Base-by-base conservation (phyloP, 352 stramenopile species). In the Phytopythium ostracodes region DNA sequence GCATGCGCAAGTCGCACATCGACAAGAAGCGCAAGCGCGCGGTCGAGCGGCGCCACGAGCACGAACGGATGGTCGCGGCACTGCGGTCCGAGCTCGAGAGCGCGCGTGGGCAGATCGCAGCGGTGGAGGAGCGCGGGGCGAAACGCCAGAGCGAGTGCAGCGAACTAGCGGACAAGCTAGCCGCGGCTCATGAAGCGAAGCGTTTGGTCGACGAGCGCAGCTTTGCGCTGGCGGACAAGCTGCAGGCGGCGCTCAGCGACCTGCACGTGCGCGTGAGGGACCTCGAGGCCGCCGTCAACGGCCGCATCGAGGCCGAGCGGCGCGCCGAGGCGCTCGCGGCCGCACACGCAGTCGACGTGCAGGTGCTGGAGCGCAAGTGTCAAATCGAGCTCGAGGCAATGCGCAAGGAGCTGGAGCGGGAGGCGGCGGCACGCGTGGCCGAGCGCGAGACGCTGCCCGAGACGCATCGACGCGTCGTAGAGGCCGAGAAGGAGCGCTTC, bases 1-100 rank as follows among this genome's bases (percentile, higher is more conserved):
- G 75, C 52, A 77, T 88, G 71, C 80, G 86, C 60, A 90, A 90
- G 57, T 54, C 71, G 27, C 81, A 77, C 29, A 74, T 94, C 17
- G 73, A 88, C 29, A 90, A 89, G 69, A 94, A 94, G 63, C 78
- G 81, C 27, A 70, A 75, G 50, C 80, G 86, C 4, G 86, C 86
- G 51, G 62, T 59, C 38, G 83, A 92, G 51, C 73, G 86, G 3
- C 70, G 84, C 3, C 73, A 67, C 5, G 84, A 94, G 56, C 76
- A 87, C 57, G 83, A 92, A 22, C 59, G 57, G 40, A 56, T 75
- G 57, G 68, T 81, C 10, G 75, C 83, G 9, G 72, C 56, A 29
- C 71, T 91, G 12, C 73, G 77, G 20, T 31, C 63, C 2, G 73
- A 89, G 35, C 57, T 89, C 2, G 22, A 27, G 2, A 63, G 73